A percentile compares a stretch with the other conserved stretches of the same genome.
These are phyloP conservation scores for Gossypium thurberi DNA, from an alignment of 345 rosid genomes.

Conservation along the genomic window DNA sequence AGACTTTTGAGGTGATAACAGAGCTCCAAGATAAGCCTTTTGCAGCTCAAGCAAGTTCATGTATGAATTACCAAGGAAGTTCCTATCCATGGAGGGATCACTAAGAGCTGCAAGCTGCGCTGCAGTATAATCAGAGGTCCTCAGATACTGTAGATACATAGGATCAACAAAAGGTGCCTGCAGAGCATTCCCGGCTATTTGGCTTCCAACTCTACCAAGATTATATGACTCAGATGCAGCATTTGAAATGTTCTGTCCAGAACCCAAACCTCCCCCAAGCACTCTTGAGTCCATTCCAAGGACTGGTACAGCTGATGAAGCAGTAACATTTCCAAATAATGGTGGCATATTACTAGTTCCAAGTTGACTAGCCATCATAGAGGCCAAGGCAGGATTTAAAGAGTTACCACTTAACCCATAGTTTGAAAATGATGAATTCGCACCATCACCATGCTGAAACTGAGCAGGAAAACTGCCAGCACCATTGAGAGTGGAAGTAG, in stretches of 20 bases:
- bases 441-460: conserved; percentile 44
- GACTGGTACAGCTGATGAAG: conserved; percentile 47
- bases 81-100: conserved; percentile 41
- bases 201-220: conserved; percentile 38
- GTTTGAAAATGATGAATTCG: conserved; percentile 38
- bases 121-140: conserved; percentile 45
- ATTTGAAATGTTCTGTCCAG: conserved; percentile 42
- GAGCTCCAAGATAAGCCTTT: conserved; percentile 51
- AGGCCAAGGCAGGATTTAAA: conserved; percentile 45
- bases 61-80: conserved; percentile 45
- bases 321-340: not conserved
- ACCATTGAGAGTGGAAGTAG: conserved; percentile 45
- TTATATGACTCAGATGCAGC: conserved; percentile 35
- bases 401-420: conserved; percentile 49
- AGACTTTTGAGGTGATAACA: conserved; percentile 52
- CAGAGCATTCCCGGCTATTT: conserved; percentile 44
- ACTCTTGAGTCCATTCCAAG: conserved; percentile 64
- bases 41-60: conserved; percentile 55
- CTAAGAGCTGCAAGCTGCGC: conserved; percentile 46
- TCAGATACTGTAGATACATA: conserved; percentile 52
- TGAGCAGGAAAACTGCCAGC: conserved; percentile 44
- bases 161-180: conserved; percentile 56
- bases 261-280: conserved; percentile 45
- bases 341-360: conserved; percentile 45
- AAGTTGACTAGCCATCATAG: conserved; percentile 62